Evolutionary conservation across 2,329 filamentous ascomycete species (phyloP), one percentile per base, ranked within the genome.

Genomic region (Neofusicoccum kwambonambiense): DNA sequence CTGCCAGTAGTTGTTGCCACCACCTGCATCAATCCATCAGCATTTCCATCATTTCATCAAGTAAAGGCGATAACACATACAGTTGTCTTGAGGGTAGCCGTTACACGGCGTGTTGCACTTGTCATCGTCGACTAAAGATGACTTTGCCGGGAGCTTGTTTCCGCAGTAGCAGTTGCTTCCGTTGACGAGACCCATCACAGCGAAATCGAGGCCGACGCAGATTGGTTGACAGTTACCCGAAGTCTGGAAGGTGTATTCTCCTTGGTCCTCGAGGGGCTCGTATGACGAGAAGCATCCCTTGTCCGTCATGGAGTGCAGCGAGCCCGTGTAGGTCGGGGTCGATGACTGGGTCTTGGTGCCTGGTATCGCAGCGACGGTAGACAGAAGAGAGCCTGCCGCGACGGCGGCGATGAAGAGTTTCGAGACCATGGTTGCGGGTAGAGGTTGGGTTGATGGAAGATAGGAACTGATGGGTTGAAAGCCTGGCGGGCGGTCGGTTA

Each of bases 151-250:
- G 54, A 93, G 83, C 65, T 82, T 77, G 68, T 87, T 79, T 66
- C 92, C 93, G 72, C 93, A 96, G 72, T 82, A 91, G 78, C 93
- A 97, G 68, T 86, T 77, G 17, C 82, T 80, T 15, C 85, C 85
- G 17, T 83, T 82, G 7, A 83, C 85, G 50, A 91, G 78, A 37
- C 83, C 91, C 71, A 89, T 86, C 7, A 92, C 89, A 1, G 82
- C 69, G 41, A 84, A 81, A 7, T 80, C 71, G 0, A 77, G 72
- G 2, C 77, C 70, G 27, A 80, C 70, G 72, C 87, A 89, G 67
- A 79, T 74, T 19, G 76, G 70, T 68, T 85, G 82, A 69, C 87
- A 89, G 68, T 82, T 82, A 62, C 86, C 85, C 35, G 77, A 75
- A 67, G 81, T 84, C 70, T 87, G 85, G 70, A 80, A 88, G 34